Conservation (phyloP, 23 red algal genomes). For the Pyropia haitanensis region DNA sequence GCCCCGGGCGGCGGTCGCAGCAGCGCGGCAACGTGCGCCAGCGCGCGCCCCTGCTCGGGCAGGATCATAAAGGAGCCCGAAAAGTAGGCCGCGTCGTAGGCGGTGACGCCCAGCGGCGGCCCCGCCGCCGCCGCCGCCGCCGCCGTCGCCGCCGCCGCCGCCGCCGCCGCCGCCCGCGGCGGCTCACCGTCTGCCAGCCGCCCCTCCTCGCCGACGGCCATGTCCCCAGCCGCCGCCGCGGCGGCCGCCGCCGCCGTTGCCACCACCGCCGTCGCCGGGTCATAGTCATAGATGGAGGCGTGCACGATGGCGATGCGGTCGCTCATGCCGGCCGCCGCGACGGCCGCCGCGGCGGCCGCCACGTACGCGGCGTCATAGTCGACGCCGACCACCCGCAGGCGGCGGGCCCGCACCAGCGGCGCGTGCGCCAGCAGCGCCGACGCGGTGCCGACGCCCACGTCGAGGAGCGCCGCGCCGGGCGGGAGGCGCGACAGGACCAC, state of each 20-base stretch:
- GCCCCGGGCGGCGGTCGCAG: slow-evolving; percentile 6
- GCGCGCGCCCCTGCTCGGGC: slow-evolving; percentile 8
- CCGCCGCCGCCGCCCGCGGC: slow-evolving; percentile 1
- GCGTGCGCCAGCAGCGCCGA: slow-evolving; percentile 27
- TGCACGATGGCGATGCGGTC: slow-evolving; percentile 13
- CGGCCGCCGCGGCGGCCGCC: neutral
- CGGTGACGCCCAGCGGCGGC: slow-evolving; percentile 8
- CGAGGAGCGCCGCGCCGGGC: slow-evolving; percentile 17
- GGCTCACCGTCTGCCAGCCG: slow-evolving; percentile 4
- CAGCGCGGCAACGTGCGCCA: slow-evolving; percentile 15
- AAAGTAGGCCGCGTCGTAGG: slow-evolving; percentile 53
- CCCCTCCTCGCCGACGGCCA: too few species aligned
- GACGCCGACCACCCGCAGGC: slow-evolving; percentile 37
- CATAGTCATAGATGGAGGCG: slow-evolving; percentile 19
- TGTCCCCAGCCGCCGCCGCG: too few species aligned
- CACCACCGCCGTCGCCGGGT: too few species aligned
- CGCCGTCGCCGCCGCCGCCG: neutral
- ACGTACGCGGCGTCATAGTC: slow-evolving; percentile 45
- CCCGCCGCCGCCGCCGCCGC: neutral
- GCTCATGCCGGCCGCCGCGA: neutral
- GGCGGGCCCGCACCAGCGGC: slow-evolving; percentile 9
- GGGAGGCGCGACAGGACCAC: slow-evolving; percentile 18
- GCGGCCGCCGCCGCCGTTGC: too few species aligned
- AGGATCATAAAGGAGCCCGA: slow-evolving; percentile 55
- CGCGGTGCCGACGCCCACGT: slow-evolving; percentile 56